phyloP scores from a whole-genome alignment of 2,329 filamentous ascomycete genomes.

The Tolypocladium pustulatum region DNA sequence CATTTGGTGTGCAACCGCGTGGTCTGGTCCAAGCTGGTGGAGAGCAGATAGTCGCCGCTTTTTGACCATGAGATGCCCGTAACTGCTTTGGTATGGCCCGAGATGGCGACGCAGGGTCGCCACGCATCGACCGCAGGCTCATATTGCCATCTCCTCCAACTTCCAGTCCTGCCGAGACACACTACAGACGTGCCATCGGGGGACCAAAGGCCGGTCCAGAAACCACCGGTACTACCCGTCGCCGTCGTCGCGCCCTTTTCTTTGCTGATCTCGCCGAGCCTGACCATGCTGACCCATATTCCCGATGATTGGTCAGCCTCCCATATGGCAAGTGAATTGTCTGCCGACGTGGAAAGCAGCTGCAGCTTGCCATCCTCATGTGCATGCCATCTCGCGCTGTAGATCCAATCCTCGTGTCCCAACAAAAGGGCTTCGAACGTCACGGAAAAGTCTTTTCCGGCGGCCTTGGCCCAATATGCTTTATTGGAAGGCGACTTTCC shows the following conservation, averaged over 20 bases:
- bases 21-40: constrained; percentile 86
- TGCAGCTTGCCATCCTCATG: constrained; percentile 45
- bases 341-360: constrained; percentile 82
- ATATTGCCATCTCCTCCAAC: constrained; percentile 80
- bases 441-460: constrained; percentile 57
- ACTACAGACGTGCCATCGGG: constrained; percentile 65
- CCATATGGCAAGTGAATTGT: constrained; percentile 93
- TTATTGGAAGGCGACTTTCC: constrained; percentile 81
- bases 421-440: constrained; percentile 91
- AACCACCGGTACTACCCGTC: constrained; percentile 89
- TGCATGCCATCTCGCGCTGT: constrained; percentile 68
- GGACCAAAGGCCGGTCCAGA: constrained; percentile 93
- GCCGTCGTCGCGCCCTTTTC: constrained; percentile 95
- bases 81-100: constrained; percentile 74
- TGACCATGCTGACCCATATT: constrained; percentile 78
- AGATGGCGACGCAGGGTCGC: constrained; percentile 65
- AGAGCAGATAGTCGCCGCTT: constrained; percentile 73
- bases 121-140: constrained; percentile 54
- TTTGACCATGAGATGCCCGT: constrained; percentile 78
- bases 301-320: constrained; percentile 73
- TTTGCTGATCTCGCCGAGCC: constrained; percentile 85
- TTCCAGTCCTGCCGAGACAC: constrained; percentile 81
- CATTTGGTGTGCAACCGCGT: constrained; percentile 79
- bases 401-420: constrained; percentile 98
- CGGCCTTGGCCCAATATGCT: constrained; percentile 61